Percentiles rank a stretch among this genome's conserved stretches.
phyloP scores from a whole-genome alignment of 2,329 filamentous ascomycete species.

The Acrocalymma vagum region DNA sequence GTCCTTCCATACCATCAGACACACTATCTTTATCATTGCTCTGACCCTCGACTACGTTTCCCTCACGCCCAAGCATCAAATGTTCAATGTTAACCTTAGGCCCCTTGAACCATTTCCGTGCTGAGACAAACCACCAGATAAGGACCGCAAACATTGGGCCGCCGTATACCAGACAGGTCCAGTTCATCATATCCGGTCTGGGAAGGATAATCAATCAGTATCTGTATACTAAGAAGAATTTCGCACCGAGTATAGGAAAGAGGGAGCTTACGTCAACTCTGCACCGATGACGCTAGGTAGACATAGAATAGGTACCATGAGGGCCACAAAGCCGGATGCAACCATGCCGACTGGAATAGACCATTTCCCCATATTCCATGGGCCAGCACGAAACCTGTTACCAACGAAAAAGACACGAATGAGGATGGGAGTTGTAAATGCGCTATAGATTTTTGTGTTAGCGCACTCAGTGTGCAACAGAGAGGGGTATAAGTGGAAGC shows the following conservation, averaged over 20 bases:
- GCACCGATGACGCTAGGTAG: slow-evolving; percentile 66
- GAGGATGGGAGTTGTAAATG: slow-evolving; percentile 67
- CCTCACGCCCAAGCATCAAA: slow-evolving; percentile 54
- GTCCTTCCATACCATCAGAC: slow-evolving; percentile 7
- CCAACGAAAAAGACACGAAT: slow-evolving; percentile 69
- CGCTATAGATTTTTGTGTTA: slow-evolving; percentile 14
- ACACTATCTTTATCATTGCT: slow-evolving; percentile 16
- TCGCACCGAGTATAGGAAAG: neutral
- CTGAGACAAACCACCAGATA: slow-evolving; percentile 71
- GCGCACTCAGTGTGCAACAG: neutral
- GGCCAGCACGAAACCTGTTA: slow-evolving; percentile 70
- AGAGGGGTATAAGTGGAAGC: neutral
- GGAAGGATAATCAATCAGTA: no score
- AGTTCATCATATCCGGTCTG: slow-evolving; percentile 67
- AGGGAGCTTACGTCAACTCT: slow-evolving; percentile 58
- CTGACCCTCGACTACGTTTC: slow-evolving; percentile 48
- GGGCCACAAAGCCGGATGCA: slow-evolving; percentile 66
- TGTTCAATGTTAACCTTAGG: slow-evolving; percentile 74
- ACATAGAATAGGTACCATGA: slow-evolving; percentile 75
- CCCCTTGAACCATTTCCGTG: slow-evolving; percentile 74
- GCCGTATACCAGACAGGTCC: slow-evolving; percentile 73
- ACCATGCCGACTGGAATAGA: slow-evolving; percentile 65
- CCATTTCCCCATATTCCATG: slow-evolving; percentile 72
- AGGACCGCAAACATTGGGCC: slow-evolving; percentile 67
- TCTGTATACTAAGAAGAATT: slow-evolving; percentile 19